A percentile compares a stretch with the other conserved stretches of the same genome.
Evolutionary conservation across 1,284 basidiomycete genomes (phyloP).

Genomic region (Takashimella koratensis): DNA sequence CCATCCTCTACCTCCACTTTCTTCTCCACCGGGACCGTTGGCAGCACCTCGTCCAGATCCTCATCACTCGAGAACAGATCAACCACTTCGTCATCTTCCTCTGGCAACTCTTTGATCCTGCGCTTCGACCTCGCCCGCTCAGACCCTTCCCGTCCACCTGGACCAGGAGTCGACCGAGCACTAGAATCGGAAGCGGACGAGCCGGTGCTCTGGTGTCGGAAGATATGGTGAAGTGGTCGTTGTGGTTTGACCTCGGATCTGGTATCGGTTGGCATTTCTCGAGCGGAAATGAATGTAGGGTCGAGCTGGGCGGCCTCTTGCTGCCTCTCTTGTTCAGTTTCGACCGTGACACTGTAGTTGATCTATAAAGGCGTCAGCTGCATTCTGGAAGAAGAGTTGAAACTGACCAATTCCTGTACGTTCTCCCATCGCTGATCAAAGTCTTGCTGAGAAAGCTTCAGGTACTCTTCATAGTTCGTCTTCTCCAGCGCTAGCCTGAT

Average conservation of each 20-base stretch:
- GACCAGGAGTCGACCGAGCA: conserved; percentile 1
- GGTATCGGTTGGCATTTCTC: not conserved
- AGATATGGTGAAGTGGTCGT: conserved; percentile 32
- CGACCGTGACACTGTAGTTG: conserved; percentile 44
- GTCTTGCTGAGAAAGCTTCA: conserved; percentile 68
- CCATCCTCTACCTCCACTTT: conserved; percentile 3
- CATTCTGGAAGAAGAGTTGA: not conserved
- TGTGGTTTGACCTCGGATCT: conserved; percentile 9
- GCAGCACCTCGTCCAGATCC: conserved; percentile 13
- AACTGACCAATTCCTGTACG: conserved; percentile 71
- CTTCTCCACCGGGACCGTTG: not conserved
- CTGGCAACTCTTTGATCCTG: conserved; percentile 2
- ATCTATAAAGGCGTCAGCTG: conserved; percentile 29
- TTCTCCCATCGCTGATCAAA: conserved; percentile 79
- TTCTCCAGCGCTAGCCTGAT: conserved; percentile 61
- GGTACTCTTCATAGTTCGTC: conserved; percentile 65
- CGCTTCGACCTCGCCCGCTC: not conserved
- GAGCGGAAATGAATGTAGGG: conserved; percentile 16
- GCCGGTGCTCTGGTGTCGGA: conserved; percentile 14
- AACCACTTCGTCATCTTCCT: conserved; percentile 23
- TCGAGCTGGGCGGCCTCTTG: conserved; percentile 17
- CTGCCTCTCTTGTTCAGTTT: conserved; percentile 35
- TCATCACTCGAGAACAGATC: conserved; percentile 40
- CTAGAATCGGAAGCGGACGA: not conserved
- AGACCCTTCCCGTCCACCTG: not conserved